Base-by-base conservation (phyloP, 352 stramenopile genomes). In the Phytophthora pistaciae region DNA sequence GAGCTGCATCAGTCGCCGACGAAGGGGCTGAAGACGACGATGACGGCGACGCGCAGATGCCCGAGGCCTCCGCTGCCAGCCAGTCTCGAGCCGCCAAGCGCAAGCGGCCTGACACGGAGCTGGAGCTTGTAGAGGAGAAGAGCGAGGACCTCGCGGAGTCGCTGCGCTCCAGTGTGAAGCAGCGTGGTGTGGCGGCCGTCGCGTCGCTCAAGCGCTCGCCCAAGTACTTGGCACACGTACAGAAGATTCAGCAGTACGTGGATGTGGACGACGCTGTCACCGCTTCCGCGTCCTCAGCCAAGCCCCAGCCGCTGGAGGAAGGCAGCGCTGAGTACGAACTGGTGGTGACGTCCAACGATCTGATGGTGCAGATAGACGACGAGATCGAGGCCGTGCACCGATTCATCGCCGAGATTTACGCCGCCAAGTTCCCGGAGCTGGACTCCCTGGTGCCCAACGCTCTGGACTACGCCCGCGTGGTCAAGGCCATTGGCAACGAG, bases 391-490 rank as follows among this genome's bases (percentile, higher is more conserved):
- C 82, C 5, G 89, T 98, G 38, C 95, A 99, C 72, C 86, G 90
- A 23, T 98, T 97, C 66, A 87, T 98, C 42, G 82, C 90, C 4
- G 93, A 98, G 48, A 68, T 97, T 8, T 99, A 99, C 78, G 75
- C 87, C 44, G 82, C 84, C 20, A 98, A 98, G 76, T 99, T 99
- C 74, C 95, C 96, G 0, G 96, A 99, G 68, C 83, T 99, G 21
- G 94, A 98, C 74, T 94, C 97, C 46, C 79, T 99, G 13, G 82
- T 99, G 23, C 88, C 94, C 7, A 96, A 97, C 52, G 82, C 87
- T 9, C 70, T 98, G 23, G 95, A 98, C 74, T 99, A 98, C 69
- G 92, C 92, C 36, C 89, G 88, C 42, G 96, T 98, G n/a, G 94
- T 99, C 6, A 72, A 95, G 61, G 73, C 77, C 2, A 98, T 99